Evolutionary conservation across 2,329 filamentous ascomycete genomes (phyloP).

Genomic region (Arthrobotrys sphaeroides): DNA sequence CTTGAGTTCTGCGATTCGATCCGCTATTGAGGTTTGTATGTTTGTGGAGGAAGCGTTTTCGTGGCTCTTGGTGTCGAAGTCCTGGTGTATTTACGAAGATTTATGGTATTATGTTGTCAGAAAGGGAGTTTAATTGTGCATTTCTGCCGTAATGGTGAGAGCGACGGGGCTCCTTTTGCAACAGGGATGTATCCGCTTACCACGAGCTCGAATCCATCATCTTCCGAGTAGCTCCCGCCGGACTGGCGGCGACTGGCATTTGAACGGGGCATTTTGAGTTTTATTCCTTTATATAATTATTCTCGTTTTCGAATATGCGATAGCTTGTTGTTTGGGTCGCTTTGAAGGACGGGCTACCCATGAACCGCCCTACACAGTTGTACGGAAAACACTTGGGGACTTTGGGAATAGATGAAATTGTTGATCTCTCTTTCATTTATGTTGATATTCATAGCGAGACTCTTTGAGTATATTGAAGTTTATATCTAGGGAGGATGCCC

Average conservation of each 20-base stretch:
- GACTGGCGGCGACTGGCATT: neutral
- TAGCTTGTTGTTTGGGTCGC: too few species aligned
- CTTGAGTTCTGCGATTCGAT: constrained; percentile 9
- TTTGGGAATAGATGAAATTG: too few species aligned
- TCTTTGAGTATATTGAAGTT: neutral
- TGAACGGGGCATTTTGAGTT: neutral
- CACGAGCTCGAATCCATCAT: neutral
- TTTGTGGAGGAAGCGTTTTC: neutral
- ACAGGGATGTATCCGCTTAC: neutral
- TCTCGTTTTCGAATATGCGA: neutral
- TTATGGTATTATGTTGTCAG: neutral
- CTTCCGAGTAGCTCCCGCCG: neutral
- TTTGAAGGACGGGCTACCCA: too few species aligned
- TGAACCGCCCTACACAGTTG: too few species aligned
- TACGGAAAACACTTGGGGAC: too few species aligned
- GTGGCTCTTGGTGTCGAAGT: neutral
- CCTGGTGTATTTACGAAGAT: neutral
- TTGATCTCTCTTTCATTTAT: too few species aligned
- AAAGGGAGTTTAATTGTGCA: too few species aligned
- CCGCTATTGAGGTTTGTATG: neutral
- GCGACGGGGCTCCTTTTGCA: too few species aligned
- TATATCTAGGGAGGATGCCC: neutral
- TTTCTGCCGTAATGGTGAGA: too few species aligned
- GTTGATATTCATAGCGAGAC: too few species aligned
- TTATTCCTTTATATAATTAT: too few species aligned